Percentiles rank a stretch among this genome's conserved stretches.
Conservation (phyloP, 192 early-diverging fungal species). For the Podila epicladia region DNA sequence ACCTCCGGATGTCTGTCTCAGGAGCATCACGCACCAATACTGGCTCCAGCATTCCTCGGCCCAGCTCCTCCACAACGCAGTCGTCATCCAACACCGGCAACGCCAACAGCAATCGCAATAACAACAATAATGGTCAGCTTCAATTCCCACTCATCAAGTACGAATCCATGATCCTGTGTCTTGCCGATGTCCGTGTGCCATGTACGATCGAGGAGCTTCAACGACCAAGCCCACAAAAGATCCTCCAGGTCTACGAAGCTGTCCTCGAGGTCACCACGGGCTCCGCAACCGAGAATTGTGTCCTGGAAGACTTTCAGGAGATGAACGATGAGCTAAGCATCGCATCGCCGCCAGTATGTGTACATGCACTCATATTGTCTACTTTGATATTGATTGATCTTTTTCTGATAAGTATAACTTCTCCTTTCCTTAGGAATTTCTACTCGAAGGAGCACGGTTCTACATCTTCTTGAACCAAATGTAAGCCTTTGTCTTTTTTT, state of each 20-base stretch:
- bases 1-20: constrained; percentile 25
- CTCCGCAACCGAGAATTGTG: constrained; percentile 62
- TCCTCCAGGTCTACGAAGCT: constrained; percentile 75
- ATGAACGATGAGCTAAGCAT: constrained; percentile 7
- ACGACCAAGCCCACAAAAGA: constrained; percentile 73
- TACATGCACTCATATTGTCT: neutral
- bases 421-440: constrained; percentile 21
- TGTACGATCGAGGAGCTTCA: constrained; percentile 77
- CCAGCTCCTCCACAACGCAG: neutral
- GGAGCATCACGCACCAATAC: neutral
- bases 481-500: constrained; percentile 16
- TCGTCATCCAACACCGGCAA: neutral
- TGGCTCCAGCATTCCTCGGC: constrained; percentile 41
- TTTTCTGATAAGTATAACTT: neutral
- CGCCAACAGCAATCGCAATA: neutral
- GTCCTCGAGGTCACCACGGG: constrained; percentile 79
- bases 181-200: constrained; percentile 81
- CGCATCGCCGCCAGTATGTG: neutral
- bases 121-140: constrained; percentile 10
- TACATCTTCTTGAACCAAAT: constrained; percentile 38
- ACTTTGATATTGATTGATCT: neutral
- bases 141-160: constrained; percentile 78
- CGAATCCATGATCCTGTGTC: constrained; percentile 77
- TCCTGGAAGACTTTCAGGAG: constrained; percentile 36
- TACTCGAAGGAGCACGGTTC: constrained; percentile 22